Evolutionary conservation across 192 early-diverging fungal species (phyloP), one percentile per base, ranked within the genome.

Genomic region (Backusella morwellensis): DNA sequence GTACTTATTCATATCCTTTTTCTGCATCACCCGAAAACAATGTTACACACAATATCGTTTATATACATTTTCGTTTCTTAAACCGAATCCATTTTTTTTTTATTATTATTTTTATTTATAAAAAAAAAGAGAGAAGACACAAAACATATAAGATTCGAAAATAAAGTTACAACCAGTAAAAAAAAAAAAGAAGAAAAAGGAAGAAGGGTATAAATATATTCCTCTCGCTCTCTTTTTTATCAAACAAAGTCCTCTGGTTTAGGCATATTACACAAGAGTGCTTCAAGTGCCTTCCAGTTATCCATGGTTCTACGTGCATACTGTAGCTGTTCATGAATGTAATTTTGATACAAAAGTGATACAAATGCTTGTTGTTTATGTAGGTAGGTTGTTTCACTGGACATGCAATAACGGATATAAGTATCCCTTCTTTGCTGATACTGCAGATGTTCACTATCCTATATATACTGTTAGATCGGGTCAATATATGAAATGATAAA

Each of bases 301-400:
- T 92, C 90, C 35, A 84, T 76, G 12, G 81, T 72, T 56, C 84
- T 86, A 36, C 86, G 81, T 4, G 89, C 73, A 36, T 83, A 83
- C 75, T 89, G 86, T 36, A 91, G 83, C 72, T 90, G 84, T 50
- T 89, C 87, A 42, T 88, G 83, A 5, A 89, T 85, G 81, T 81
- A 91, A 52, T 78, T 83, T 76, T 92, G 91, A 76, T 91, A 92
- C 68, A 91, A 80, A 47, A 80, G 66, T 7, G 88, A 86, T 12
- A 92, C 78, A 77, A 86, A 81, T 0, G 89, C 86, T 41, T 88
- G 85, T 66, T 88, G 88, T 78, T 91, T 87, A 77, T 92, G 91
- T 54, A 83, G 86, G 72, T 82, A 87, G 12, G 81, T 84, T 15
- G 91, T 80, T 72, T 92, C 91, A 75, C 84, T 76, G 81, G 86